These are phyloP conservation scores for Xerocomellus amylosporus DNA, from an alignment of 768 basidiomycete genomes.

Conservation along the genomic window DNA sequence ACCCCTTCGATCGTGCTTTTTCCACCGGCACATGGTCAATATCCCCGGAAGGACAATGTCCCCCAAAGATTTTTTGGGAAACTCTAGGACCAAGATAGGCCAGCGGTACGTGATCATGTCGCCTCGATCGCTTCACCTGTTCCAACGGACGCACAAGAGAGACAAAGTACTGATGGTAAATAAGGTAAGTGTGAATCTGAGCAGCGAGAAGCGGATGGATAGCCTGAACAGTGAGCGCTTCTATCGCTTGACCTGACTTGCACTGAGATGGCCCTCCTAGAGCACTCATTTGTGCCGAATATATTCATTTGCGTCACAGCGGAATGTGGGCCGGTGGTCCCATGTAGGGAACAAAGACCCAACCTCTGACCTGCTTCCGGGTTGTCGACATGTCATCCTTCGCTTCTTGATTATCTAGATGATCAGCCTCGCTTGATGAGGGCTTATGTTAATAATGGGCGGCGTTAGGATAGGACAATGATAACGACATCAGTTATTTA, in stretches of 20 bases:
- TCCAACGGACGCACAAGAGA: not conserved
- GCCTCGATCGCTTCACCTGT: not conserved
- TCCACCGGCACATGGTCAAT: not conserved
- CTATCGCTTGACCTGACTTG: not conserved
- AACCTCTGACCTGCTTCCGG: not conserved
- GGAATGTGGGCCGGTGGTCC: not conserved
- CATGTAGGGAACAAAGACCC: not conserved
- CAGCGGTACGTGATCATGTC: slow-evolving; percentile 5
- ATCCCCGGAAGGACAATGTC: slow-evolving; percentile 5
- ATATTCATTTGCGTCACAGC: not conserved
- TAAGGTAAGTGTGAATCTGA: slow-evolving; percentile 3
- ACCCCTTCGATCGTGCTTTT: not conserved
- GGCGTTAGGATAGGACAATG: slow-evolving; percentile 95
- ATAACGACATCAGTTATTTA: slow-evolving; percentile 93
- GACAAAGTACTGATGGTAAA: not conserved
- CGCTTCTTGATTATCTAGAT: slow-evolving; percentile 76
- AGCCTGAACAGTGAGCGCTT: not conserved
- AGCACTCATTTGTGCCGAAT: not conserved
- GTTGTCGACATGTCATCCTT: not conserved
- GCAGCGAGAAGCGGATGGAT: not conserved
- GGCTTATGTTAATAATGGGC: slow-evolving; percentile 80
- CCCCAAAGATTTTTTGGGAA: not conserved
- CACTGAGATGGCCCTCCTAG: slow-evolving; percentile 4
- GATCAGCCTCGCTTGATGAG: slow-evolving; percentile 97
- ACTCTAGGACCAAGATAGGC: not conserved